Evolutionary conservation across 305 asterid genomes (phyloP).

Genomic region (Solanum chacoense): DNA sequence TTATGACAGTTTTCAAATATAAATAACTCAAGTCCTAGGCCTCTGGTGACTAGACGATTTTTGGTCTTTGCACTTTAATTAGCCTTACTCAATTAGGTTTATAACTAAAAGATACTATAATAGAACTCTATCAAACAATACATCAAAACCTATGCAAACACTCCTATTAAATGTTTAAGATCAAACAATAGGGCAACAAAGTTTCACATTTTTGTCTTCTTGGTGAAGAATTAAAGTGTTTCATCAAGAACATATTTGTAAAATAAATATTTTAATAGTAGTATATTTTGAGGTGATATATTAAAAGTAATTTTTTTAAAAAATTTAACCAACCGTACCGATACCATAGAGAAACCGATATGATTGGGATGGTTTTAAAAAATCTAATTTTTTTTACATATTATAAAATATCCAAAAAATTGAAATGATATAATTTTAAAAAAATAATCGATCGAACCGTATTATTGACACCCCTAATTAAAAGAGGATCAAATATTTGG

Average conservation of each 20-base stretch:
- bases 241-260: no score
- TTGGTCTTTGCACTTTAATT: neutral
- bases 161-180: neutral
- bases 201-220: neutral
- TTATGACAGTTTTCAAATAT: neutral
- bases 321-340: neutral
- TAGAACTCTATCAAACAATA: neutral
- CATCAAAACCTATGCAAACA: neutral
- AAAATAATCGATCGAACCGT: no score
- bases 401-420: neutral
- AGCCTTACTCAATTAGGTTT: neutral
- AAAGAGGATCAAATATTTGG: no score
- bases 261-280: no score
- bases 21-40: neutral
- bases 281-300: neutral
- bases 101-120: no score
- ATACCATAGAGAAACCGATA: neutral
- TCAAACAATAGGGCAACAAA: neutral
- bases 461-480: no score
- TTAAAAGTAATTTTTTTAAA: no score
- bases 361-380: no score
- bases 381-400: neutral
- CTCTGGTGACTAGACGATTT: neutral
- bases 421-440: fast-evolving
- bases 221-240: neutral